Evolutionary conservation across 805 yeast genomes (phyloP).

Genomic region (Cyberlindnera suaveolens): DNA sequence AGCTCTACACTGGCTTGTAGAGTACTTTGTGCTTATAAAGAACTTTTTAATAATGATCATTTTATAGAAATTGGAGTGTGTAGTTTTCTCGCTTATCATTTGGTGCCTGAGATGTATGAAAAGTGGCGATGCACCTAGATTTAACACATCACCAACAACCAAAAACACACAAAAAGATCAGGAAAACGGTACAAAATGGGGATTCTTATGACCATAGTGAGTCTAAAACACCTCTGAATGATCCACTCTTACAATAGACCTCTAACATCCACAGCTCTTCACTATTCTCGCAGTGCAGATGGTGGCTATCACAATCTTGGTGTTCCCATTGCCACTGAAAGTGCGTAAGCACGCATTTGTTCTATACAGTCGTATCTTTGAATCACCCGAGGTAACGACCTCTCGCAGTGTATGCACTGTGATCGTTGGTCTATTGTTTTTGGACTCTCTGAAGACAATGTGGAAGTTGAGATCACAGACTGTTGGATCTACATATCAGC

Average conservation of each 20-base stretch:
- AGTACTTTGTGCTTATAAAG: no score
- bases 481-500: constrained; percentile 16
- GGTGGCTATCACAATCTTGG: constrained; percentile 39
- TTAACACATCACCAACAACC: not conserved
- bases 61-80: no score
- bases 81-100: no score
- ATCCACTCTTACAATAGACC: not conserved
- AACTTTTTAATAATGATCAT: no score
- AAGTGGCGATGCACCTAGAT: not conserved
- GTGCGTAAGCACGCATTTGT: constrained; percentile 39
- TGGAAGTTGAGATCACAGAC: constrained; percentile 23
- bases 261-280: constrained; percentile 28
- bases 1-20: constrained; percentile 12
- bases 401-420: constrained; percentile 35
- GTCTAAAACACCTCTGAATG: not conserved
- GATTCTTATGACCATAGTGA: constrained; percentile 19
- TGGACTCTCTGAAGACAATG: constrained; percentile 47
- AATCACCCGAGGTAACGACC: constrained; percentile 37
- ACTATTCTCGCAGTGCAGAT: constrained; percentile 46
- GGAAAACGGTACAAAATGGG: constrained; percentile 12
- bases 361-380: constrained; percentile 29
- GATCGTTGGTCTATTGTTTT: constrained; percentile 43
- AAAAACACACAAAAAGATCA: not conserved
- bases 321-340: constrained; percentile 48
- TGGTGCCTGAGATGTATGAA: no score